phyloP scores from a whole-genome alignment of 306 rosid genomes.

The Luffa aegyptiaca region DNA sequence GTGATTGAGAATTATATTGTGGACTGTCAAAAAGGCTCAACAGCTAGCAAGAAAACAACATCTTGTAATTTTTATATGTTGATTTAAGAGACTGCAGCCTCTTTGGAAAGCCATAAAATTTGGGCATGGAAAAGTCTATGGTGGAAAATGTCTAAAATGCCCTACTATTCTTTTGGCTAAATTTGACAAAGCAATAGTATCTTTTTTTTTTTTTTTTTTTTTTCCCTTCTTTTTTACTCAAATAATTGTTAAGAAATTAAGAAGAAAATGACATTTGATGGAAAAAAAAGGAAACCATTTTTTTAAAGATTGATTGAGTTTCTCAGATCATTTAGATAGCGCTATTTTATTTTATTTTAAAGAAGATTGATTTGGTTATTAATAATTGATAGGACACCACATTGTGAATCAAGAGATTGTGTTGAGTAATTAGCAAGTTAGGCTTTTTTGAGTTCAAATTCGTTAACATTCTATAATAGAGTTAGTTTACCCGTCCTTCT shows the following conservation, averaged over 20 bases:
- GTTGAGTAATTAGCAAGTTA: neutral
- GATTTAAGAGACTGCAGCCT: neutral
- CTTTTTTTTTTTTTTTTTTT: too few relatives aligned
- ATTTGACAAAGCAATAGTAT: neutral
- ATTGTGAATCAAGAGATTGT: neutral
- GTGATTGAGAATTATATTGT: neutral
- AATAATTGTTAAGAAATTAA: neutral
- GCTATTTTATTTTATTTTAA: neutral
- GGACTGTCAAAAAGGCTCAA: neutral
- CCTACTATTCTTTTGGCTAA: neutral
- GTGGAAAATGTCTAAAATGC: neutral
- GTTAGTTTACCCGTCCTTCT: neutral
- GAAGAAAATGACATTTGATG: neutral
- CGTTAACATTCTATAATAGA: neutral
- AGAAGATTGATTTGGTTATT: neutral
- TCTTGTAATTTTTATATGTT: neutral
- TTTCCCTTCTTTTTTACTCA: neutral
- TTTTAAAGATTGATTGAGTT: neutral
- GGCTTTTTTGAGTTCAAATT: neutral
- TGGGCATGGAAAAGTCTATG: neutral
- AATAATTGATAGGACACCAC: neutral
- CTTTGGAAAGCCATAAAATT: neutral
- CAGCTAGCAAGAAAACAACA: slow-evolving; percentile 4
- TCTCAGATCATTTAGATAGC: neutral
- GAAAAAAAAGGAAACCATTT: neutral